Base-by-base conservation (phyloP, 192 early-diverging fungal genomes). In the Nowakowskiella sp. region DNA sequence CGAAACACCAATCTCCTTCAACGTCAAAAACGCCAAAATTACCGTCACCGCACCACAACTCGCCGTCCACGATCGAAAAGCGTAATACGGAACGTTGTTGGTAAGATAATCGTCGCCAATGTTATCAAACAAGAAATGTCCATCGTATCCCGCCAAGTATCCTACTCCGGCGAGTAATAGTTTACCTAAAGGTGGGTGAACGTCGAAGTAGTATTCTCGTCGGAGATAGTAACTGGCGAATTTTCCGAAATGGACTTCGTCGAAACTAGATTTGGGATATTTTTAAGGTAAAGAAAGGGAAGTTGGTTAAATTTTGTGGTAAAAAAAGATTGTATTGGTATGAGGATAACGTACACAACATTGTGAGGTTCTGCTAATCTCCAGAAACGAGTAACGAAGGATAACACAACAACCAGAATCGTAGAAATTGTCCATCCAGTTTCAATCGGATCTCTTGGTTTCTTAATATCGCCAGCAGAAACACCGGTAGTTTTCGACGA, bases 191-290 rank as follows among this genome's bases (percentile, higher is more conserved):
- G 94, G 94, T 7, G 94, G 94, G 55, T 98, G 94, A 19, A 98
- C 92, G 58, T 98, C 94, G 73, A 98, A 98, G 66, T 85, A 95
- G 71, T 92, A 98, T 24, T 80, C 71, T 7, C 90, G 67, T 7
- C 82, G 77, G 28, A 98, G 61, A 52, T 98, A 98, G 73, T 86
- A 94, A 13, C 82, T 82, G 13, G 91, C 91, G 61, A 99, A 99
- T 65, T 99, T 99, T 45, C 95, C 95, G 77, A 99, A 99, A 65
- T 99, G 95, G 6, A 97, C 94, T 60, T 99, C 95, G 65, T 99
- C 95, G 65, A 99, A 99, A 0, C 87, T 89, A 51, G 13, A 64
- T 39, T 39, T 13, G 19, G 19, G 19, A 39, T 39, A 39, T 39
- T 39, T 39, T 58, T 26, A 29, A 23, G 55, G 21, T 13, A 26